Conservation (phyloP, 305 asterid species). For the Fraxinus albicans region DNA sequence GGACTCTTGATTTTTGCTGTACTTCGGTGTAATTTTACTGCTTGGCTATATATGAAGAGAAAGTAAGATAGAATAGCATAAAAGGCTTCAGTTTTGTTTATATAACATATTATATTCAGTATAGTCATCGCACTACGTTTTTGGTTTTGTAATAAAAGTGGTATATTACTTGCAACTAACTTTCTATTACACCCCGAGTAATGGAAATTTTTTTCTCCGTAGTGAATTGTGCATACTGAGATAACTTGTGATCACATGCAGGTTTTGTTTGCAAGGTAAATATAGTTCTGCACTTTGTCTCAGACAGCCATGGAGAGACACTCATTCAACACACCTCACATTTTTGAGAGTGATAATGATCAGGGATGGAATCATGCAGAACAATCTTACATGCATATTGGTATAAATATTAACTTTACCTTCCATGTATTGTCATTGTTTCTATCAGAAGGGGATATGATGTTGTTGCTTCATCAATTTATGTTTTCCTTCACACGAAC, state of each 20-base stretch:
- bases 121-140: background rate
- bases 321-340: conserved; percentile 7
- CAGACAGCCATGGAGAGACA: conserved; percentile 9
- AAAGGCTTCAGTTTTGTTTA: background rate
- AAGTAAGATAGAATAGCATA: background rate
- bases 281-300: background rate
- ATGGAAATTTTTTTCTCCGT: background rate
- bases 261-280: conserved; percentile 22
- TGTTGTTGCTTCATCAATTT: background rate
- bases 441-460: background rate
- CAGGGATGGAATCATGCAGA: conserved; percentile 13
- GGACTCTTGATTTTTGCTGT: background rate
- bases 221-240: background rate
- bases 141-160: background rate
- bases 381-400: conserved; percentile 15
- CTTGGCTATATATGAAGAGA: background rate
- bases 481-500: background rate
- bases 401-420: conserved; percentile 1
- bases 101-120: background rate
- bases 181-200: background rate
- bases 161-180: background rate
- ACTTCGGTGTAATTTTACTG: background rate
- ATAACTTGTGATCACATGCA: conserved; percentile 1
- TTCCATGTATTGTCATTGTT: background rate
- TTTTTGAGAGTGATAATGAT: conserved; percentile 13